A percentile compares a stretch with the other conserved stretches of the same genome.
phyloP scores from a whole-genome alignment of 1,284 basidiomycete species.

The Sphagnurus paluster region DNA sequence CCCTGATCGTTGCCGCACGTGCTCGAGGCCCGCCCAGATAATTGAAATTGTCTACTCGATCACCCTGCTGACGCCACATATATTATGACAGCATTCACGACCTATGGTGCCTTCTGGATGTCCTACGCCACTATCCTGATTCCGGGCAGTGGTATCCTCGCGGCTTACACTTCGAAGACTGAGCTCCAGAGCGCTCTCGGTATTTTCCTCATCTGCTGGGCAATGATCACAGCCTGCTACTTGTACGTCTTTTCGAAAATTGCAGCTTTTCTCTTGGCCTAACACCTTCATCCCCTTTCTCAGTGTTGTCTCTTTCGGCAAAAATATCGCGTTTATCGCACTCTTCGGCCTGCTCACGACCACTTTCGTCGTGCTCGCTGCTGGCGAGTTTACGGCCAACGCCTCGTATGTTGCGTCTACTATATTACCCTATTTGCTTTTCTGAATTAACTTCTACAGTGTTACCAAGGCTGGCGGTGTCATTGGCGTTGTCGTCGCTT shows the following conservation, averaged over 20 bases:
- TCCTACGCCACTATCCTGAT: constrained; percentile 69
- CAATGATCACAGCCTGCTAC: constrained; percentile 57
- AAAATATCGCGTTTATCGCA: constrained; percentile 62
- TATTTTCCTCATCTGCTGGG: constrained; percentile 69
- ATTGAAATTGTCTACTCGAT: too few relatives aligned
- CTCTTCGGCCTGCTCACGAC: constrained; percentile 76
- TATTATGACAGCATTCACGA: constrained; percentile 32
- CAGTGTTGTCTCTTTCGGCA: constrained; percentile 66
- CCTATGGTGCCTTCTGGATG: constrained; percentile 70
- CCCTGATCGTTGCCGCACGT: too few relatives aligned
- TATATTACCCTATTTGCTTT: neutral
- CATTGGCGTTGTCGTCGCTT: constrained; percentile 67
- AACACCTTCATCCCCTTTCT: neutral
- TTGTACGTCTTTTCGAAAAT: constrained; percentile 31
- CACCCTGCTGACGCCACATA: constrained; percentile 5
- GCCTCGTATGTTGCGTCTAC: constrained; percentile 22
- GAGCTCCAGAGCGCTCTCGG: constrained; percentile 62
- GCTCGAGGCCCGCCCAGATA: too few relatives aligned
- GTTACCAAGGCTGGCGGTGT: constrained; percentile 42
- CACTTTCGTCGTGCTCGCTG: constrained; percentile 61
- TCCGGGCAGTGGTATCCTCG: constrained; percentile 59
- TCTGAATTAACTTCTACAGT: constrained; percentile 17
- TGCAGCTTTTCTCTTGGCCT: neutral
- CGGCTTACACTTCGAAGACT: constrained; percentile 41
- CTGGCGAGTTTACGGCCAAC: constrained; percentile 38